Percentiles rank a stretch among this genome's conserved stretches.
phyloP scores from a whole-genome alignment of 768 basidiomycete species.

The Pilatotrama ljubarskyi region DNA sequence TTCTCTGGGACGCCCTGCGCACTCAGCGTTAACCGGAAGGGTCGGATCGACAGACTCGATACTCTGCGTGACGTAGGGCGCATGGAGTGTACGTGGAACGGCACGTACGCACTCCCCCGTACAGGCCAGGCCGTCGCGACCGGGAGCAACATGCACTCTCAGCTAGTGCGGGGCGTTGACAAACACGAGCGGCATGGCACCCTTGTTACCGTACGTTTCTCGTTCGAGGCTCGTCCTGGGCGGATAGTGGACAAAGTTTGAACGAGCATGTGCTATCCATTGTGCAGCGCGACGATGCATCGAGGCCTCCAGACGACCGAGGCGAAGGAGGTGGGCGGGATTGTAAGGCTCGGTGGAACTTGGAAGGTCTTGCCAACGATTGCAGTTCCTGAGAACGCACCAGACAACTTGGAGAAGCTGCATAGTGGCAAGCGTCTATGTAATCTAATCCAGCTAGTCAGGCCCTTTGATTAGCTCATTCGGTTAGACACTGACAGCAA shows the following conservation, averaged over 20 bases:
- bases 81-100: constrained; percentile 78
- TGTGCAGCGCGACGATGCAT: constrained; percentile 11
- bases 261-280: constrained; percentile 77
- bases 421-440: background rate
- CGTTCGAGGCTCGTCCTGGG: constrained; percentile 25
- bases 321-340: too few species aligned
- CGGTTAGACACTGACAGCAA: background rate
- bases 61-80: constrained; percentile 28
- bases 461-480: background rate
- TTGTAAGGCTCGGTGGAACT: too few species aligned
- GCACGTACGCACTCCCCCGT: constrained; percentile 54
- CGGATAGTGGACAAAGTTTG: constrained; percentile 44
- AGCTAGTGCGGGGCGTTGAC: constrained; percentile 51
- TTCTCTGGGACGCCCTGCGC: constrained; percentile 47
- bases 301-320: too few species aligned
- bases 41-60: constrained; percentile 51
- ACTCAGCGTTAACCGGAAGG: constrained; percentile 73
- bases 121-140: constrained; percentile 43
- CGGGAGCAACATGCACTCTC: constrained; percentile 59
- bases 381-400: too few species aligned
- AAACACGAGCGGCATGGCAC: constrained; percentile 18
- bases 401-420: too few species aligned
- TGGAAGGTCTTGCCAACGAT: too few species aligned
- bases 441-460: background rate
- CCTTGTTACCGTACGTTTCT: constrained; percentile 34